Base-by-base conservation (phyloP, 2,329 filamentous ascomycete genomes). In the Periconia macrospinosa region DNA sequence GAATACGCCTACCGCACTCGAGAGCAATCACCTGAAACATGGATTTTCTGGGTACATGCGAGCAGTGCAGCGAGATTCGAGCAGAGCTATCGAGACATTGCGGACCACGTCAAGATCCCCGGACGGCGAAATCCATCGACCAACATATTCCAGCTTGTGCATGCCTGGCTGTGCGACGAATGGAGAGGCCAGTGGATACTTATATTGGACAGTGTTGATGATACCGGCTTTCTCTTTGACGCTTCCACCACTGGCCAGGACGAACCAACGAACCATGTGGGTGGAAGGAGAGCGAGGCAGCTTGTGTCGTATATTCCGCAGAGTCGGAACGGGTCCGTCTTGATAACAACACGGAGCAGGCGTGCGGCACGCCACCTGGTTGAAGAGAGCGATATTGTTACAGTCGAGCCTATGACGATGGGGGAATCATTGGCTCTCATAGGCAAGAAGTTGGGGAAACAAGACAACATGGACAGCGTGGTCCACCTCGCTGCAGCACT, bases 401-500 rank as follows among this genome's bases (percentile, higher is more conserved):
- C 3, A 0, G 20, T 64, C 1, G 40, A 52, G 18, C 58, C 55
- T 13, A 64, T 65, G 58, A 10, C 53, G 15, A 19, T 53, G 2
- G 30, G 15, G 10, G 27, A 23, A 17, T 58, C 60, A 37, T 8
- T 19, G 14, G 48, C 50, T 15, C 46, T 62, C 2, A 33, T 63
- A 1, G 3, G 18, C 7, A 58, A 58, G 44, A 56, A 53, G 41
- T 43, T 56, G 20, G 47, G 44, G 23, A 13, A n/a, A 5, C 11
- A 33, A 18, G 23, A 3, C 1, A 27, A 30, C 1, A 35, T 9
- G 9, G 30, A 46, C 20, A 45, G 20, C 2, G 19, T 47, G 15
- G 20, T 45, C 11, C 43, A 59, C 48, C 49, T 65, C 6, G 57
- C 53, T 2, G 45, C 49, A 0, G 60, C 61, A 13, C 67, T 75